Evolutionary conservation across 1,139 yeast species (phyloP).

Genomic region (Nadsonia starkeyi-henricii): DNA sequence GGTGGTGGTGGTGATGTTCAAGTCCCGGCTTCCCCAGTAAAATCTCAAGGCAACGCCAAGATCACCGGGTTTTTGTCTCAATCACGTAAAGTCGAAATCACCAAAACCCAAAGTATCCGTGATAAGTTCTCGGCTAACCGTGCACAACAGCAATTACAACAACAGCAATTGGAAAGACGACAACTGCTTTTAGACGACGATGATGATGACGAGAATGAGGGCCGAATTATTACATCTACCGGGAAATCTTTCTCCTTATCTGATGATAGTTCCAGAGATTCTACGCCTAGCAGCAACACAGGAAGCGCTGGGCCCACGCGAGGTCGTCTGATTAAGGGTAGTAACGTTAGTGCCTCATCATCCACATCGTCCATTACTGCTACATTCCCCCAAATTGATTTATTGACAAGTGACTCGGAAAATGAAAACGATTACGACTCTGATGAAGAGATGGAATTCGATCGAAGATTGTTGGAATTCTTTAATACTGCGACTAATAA

Average conservation of each 20-base stretch:
- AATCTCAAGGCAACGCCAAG: neutral
- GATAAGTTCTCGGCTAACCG: slow-evolving; percentile 6
- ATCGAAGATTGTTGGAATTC: slow-evolving; percentile 56
- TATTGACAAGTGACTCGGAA: slow-evolving; percentile 15
- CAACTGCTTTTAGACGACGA: slow-evolving; percentile 2
- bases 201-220: slow-evolving; percentile 6
- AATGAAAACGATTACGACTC: slow-evolving; percentile 28
- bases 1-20: neutral
- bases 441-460: slow-evolving; percentile 39
- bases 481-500: slow-evolving; percentile 62
- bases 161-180: neutral
- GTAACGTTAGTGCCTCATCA: neutral
- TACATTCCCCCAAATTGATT: slow-evolving; percentile 10
- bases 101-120: slow-evolving; percentile 5
- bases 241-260: neutral
- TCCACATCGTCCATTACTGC: neutral
- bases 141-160: slow-evolving; percentile 5
- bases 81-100: neutral
- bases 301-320: slow-evolving; percentile 15
- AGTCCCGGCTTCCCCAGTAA: neutral
- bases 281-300: neutral
- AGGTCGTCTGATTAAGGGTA: slow-evolving; percentile 12
- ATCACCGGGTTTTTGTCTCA: neutral
- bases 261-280: slow-evolving; percentile 1
- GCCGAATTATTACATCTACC: neutral